A percentile compares a stretch with the other conserved stretches of the same genome.
Evolutionary conservation across 352 stramenopile genomes (phyloP).

Genomic region (Pilasporangium apinafurcum): DNA sequence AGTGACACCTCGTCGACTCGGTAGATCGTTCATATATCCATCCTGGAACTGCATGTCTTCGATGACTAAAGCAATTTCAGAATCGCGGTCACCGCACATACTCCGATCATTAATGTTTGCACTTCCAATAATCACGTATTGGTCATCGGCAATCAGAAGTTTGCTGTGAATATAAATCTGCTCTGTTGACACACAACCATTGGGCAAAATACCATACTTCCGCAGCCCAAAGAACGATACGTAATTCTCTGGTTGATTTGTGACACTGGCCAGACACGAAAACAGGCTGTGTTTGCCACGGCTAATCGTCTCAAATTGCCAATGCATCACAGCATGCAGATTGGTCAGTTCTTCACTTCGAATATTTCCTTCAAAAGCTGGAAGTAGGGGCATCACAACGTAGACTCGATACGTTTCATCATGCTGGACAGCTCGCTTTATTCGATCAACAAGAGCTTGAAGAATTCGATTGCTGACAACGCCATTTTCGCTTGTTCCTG

Average conservation of each 20-base stretch:
- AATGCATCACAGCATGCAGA: slow-evolving; percentile 85
- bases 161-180: slow-evolving; percentile 94
- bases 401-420: slow-evolving; percentile 78
- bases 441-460: slow-evolving; percentile 78
- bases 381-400: slow-evolving; percentile 81
- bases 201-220: slow-evolving; percentile 79
- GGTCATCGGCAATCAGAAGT: slow-evolving; percentile 88
- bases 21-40: slow-evolving; percentile 66
- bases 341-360: slow-evolving; percentile 79
- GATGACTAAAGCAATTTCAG: slow-evolving; percentile 80
- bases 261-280: slow-evolving; percentile 52
- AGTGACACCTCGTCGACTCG: slow-evolving; percentile 52
- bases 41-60: slow-evolving; percentile 81
- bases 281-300: slow-evolving; percentile 78
- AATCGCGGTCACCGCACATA: slow-evolving; percentile 89
- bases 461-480: slow-evolving; percentile 80
- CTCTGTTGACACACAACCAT: slow-evolving; percentile 72
- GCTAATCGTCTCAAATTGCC: slow-evolving; percentile 85
- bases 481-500: slow-evolving; percentile 64
- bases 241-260: slow-evolving; percentile 61
- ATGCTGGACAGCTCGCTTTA: slow-evolving; percentile 62
- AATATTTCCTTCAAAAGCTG: slow-evolving; percentile 82
- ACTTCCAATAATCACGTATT: slow-evolving; percentile 86
- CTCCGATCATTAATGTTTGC: slow-evolving; percentile 96
- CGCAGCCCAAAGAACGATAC: slow-evolving; percentile 81